These are phyloP conservation scores for Gossypium schwendimanii DNA, from an alignment of 441 rosid genomes.

Conservation along the genomic window DNA sequence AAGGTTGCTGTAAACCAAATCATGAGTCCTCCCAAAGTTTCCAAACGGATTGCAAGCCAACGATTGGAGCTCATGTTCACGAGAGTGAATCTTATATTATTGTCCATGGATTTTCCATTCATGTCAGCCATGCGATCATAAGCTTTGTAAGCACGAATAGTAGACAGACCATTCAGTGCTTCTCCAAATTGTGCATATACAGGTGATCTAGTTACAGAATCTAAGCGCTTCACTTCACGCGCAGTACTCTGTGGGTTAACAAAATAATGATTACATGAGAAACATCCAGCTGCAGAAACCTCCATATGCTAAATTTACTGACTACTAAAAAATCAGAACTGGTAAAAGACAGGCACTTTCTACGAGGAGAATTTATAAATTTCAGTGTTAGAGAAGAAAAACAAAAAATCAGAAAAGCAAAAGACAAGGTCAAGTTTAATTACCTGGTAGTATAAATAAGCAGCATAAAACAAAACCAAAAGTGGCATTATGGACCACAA, in stretches of 20 bases:
- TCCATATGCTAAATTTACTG: background rate
- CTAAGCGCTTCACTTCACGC: conserved; percentile 89
- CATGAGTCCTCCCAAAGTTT: conserved; percentile 84
- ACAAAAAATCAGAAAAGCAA: background rate
- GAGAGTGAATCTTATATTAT: conserved; percentile 72
- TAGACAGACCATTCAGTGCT: conserved; percentile 76
- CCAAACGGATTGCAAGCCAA: conserved; percentile 90
- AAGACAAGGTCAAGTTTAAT: conserved; percentile 11
- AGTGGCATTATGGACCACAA: conserved; percentile 99
- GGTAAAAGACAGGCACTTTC: background rate
- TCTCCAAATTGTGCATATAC: conserved; percentile 94
- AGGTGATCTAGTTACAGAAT: conserved; percentile 79
- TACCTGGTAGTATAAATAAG: conserved; percentile 98
- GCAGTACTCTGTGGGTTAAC: conserved; percentile 60
- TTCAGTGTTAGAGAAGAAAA: conserved; percentile 1
- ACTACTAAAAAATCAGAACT: background rate
- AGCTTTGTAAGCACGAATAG: conserved; percentile 88
- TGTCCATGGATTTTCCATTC: conserved; percentile 82
- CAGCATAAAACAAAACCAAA: conserved; percentile 79
- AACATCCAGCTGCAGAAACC: background rate
- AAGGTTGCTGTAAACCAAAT: conserved; percentile 91
- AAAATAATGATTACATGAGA: conserved; percentile 3
- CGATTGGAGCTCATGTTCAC: conserved; percentile 70
- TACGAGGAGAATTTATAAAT: background rate
- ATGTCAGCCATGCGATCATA: conserved; percentile 80